Conservation (phyloP, 495 filamentous ascomycete species). For the Achaetomiella virescens region DNA sequence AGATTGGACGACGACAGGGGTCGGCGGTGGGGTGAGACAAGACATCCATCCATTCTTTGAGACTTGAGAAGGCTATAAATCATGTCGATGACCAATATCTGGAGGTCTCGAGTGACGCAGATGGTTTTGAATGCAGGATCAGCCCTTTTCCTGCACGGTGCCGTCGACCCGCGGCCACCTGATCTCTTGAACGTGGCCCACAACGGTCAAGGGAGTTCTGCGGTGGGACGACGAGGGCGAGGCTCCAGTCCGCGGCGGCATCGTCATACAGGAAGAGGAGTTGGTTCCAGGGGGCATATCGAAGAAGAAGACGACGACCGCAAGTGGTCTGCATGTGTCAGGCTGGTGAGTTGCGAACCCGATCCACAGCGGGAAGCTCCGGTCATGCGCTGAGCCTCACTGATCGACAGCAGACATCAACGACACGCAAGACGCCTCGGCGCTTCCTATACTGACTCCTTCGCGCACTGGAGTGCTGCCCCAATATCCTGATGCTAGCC, state of each 20-base stretch:
- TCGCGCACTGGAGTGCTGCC: no score
- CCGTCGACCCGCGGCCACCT: not conserved
- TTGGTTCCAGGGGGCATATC: not conserved
- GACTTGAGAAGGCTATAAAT: not conserved
- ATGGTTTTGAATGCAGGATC: not conserved
- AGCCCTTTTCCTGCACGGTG: not conserved
- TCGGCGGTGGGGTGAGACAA: not conserved
- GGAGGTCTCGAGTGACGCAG: conserved; percentile 1
- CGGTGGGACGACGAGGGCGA: not conserved
- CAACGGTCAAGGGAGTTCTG: not conserved
- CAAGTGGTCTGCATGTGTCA: not conserved
- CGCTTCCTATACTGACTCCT: no score
- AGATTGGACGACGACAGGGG: not conserved
- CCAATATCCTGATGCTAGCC: no score
- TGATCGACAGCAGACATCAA: no score
- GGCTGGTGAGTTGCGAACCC: not conserved
- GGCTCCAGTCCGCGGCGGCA: not conserved
- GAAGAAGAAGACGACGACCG: not conserved
- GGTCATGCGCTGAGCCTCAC: no score
- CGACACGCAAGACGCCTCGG: no score
- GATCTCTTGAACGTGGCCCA: not conserved
- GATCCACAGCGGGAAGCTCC: no score
- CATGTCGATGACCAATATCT: not conserved
- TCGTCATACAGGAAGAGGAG: not conserved
- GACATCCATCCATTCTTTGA: not conserved